Conservation (phyloP, 495 filamentous ascomycete species). For the Hypoxylon lienhwacheense region DNA sequence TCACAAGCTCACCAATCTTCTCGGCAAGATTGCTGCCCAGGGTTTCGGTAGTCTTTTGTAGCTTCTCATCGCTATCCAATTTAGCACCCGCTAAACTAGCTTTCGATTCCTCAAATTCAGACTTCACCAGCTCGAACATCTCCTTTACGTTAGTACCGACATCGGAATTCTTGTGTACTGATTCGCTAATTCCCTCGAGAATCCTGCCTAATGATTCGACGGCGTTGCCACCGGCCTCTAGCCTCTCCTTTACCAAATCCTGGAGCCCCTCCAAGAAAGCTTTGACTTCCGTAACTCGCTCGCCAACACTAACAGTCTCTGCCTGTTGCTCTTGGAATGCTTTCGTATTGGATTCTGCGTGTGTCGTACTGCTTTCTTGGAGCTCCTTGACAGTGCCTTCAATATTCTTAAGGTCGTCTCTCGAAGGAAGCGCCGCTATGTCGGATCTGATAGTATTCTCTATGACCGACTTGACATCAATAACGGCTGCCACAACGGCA, state of each 20-base stretch:
- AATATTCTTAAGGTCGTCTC: conserved; percentile 56
- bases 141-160: conserved; percentile 70
- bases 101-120: conserved; percentile 78
- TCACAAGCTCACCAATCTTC: conserved; percentile 72
- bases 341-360: conserved; percentile 73
- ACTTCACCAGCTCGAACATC: conserved; percentile 74
- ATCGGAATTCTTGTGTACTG: conserved; percentile 57
- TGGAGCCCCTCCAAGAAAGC: conserved; percentile 55
- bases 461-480: conserved; percentile 75
- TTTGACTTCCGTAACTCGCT: conserved; percentile 56
- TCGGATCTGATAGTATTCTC: conserved; percentile 70
- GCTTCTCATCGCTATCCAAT: conserved; percentile 74
- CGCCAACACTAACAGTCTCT: conserved; percentile 54
- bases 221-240: conserved; percentile 54
- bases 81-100: conserved; percentile 68
- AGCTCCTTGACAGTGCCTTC: conserved; percentile 67
- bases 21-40: conserved; percentile 77
- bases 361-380: conserved; percentile 66
- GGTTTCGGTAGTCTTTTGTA: conserved; percentile 68
- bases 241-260: conserved; percentile 48
- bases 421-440: conserved; percentile 65
- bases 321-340: conserved; percentile 73
- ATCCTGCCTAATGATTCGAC: conserved; percentile 58
- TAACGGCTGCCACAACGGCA: conserved; percentile 72
- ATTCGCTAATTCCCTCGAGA: conserved; percentile 63